These are phyloP conservation scores for Blyttiomyces sp. DNA, from an alignment of 371 early-diverging fungal genomes.

Conservation along the genomic window DNA sequence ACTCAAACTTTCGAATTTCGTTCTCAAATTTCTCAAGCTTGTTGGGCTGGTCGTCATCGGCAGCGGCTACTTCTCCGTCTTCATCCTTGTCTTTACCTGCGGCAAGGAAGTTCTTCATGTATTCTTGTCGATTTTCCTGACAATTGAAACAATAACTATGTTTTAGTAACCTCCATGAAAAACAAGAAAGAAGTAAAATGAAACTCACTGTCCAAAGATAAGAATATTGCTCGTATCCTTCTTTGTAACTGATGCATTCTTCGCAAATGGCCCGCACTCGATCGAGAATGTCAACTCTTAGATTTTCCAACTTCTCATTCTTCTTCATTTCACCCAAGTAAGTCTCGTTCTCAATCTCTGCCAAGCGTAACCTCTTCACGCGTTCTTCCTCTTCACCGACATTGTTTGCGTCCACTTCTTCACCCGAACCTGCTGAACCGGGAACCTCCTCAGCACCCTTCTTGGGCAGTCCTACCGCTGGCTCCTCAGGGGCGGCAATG, in stretches of 20 bases:
- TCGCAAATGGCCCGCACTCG: slow-evolving; percentile 44
- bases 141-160: slow-evolving; percentile 1
- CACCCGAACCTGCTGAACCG: not conserved
- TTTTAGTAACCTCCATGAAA: not conserved
- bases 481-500: slow-evolving; percentile 24
- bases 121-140: slow-evolving; percentile 57
- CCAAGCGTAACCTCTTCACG: slow-evolving; percentile 8
- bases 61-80: slow-evolving; percentile 10
- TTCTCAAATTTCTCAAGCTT: slow-evolving; percentile 57
- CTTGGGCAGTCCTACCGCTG: not conserved
- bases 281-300: slow-evolving; percentile 36
- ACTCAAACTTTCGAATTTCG: slow-evolving; percentile 60
- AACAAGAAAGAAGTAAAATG: not conserved
- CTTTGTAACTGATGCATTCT: slow-evolving; percentile 44
- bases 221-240: slow-evolving; percentile 56
- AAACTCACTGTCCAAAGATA: slow-evolving; percentile 55
- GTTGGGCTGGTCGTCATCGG: slow-evolving; percentile 21
- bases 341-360: slow-evolving; percentile 41
- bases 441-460: too few relatives aligned
- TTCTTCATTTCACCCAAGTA: slow-evolving; percentile 52
- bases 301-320: slow-evolving; percentile 35
- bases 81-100: slow-evolving; percentile 24
- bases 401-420: slow-evolving; percentile 19
- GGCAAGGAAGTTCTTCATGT: slow-evolving; percentile 53
- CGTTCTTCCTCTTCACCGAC: slow-evolving; percentile 21